Percentiles rank a stretch among this genome's conserved stretches.
phyloP scores from a whole-genome alignment of 1,284 basidiomycete species.

The Cryptococcus sp. region DNA sequence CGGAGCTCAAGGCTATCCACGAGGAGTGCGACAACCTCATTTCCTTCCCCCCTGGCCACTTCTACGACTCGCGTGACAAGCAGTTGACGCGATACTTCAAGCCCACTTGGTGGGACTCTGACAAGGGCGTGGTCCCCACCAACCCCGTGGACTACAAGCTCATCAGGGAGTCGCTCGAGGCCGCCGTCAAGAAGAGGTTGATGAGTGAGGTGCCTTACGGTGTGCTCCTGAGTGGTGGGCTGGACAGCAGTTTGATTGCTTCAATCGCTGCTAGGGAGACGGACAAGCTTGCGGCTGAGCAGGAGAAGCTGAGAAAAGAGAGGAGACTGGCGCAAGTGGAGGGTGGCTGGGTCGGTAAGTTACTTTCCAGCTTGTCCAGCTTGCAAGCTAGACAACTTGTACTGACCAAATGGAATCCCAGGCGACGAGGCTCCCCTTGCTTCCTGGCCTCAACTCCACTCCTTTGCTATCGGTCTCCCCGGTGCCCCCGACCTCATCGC shows the following conservation, averaged over 20 bases:
- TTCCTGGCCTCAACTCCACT: constrained; percentile 95
- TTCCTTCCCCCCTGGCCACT: constrained; percentile 95
- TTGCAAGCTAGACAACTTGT: no score
- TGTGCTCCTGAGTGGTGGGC: constrained; percentile 89
- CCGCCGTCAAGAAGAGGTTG: constrained; percentile 87
- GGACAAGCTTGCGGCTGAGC: constrained; percentile 80
- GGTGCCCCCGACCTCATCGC: constrained; percentile 94
- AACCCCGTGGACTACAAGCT: constrained; percentile 65
- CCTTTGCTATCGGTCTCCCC: constrained; percentile 94
- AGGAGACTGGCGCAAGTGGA: constrained; percentile 41
- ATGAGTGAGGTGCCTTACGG: constrained; percentile 99
- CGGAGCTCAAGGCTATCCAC: constrained; percentile 89
- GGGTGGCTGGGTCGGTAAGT: constrained; percentile 36
- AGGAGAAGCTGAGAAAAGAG: constrained; percentile 64
- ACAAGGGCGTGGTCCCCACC: constrained; percentile 62
- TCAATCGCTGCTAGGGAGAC: constrained; percentile 96
- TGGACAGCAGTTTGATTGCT: constrained; percentile 95
- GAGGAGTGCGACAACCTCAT: constrained; percentile 94
- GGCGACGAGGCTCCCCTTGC: constrained; percentile 61
- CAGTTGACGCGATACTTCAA: constrained; percentile 77
- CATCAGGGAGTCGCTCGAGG: constrained; percentile 80
- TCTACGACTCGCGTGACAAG: constrained; percentile 77
- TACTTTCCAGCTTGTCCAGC: background rate
- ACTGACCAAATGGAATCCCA: constrained; percentile 2
- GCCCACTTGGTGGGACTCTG: constrained; percentile 83